Conservation (phyloP, 148 eudicot species). For the Mesembryanthemum crystallinum region DNA sequence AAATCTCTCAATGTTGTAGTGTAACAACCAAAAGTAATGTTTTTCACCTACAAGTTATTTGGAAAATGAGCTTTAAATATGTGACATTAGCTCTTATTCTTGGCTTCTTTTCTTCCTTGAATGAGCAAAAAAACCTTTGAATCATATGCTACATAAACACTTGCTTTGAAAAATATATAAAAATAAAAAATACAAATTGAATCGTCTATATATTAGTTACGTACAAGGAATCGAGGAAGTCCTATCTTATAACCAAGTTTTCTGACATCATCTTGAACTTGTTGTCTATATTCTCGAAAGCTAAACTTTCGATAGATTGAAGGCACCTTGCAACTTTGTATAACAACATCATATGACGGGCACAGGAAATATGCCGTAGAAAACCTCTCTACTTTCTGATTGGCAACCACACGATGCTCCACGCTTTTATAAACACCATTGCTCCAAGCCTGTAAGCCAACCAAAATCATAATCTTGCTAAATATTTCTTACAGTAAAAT, state of each 20-base stretch:
- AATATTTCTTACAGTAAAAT: no score
- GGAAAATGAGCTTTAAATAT: no score
- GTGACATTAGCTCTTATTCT: no score
- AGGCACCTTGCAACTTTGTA: constrained; percentile 52
- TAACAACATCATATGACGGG: constrained; percentile 60
- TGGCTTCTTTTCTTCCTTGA: no score
- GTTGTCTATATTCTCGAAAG: constrained; percentile 68
- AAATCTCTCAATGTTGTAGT: no score
- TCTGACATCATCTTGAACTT: constrained; percentile 71
- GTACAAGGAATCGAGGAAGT: constrained; percentile 57
- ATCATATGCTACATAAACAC: background rate
- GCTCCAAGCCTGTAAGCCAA: constrained; percentile 75
- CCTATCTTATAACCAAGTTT: constrained; percentile 70
- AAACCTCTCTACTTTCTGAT: constrained; percentile 58
- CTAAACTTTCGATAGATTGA: constrained; percentile 58
- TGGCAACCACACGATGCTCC: constrained; percentile 76
- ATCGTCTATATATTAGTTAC: background rate
- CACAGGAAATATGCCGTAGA: constrained; percentile 84
- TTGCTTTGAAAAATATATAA: no score
- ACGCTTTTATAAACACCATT: constrained; percentile 82
- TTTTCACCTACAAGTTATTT: no score
- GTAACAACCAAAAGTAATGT: no score
- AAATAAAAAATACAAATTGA: background rate
- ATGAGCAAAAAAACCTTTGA: no score
- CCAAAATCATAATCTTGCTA: no score